phyloP scores from a whole-genome alignment of 1,139 yeast species.

The Kurtzmaniella quercitrusa region DNA sequence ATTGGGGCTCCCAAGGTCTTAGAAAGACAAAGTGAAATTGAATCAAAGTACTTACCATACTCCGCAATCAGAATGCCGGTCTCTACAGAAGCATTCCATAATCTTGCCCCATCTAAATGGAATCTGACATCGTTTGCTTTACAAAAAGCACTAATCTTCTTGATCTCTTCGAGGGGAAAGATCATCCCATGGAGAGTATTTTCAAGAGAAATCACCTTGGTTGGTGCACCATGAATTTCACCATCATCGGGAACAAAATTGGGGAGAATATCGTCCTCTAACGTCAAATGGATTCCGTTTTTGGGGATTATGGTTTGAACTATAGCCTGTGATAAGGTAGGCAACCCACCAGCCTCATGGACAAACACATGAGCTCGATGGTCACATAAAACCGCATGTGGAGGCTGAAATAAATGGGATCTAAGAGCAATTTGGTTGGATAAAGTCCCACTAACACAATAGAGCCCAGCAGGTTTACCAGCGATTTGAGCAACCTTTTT shows the following conservation, averaged over 20 bases:
- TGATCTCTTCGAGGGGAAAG: slow-evolving; percentile 40
- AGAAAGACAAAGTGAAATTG: slow-evolving; percentile 43
- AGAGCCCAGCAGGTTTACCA: slow-evolving; percentile 40
- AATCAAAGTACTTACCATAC: slow-evolving; percentile 38
- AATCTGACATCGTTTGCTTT: slow-evolving; percentile 28
- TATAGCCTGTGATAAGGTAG: slow-evolving; percentile 45
- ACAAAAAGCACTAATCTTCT: slow-evolving; percentile 34
- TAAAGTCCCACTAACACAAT: slow-evolving; percentile 44
- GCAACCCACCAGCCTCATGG: slow-evolving; percentile 45
- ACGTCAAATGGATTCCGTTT: slow-evolving; percentile 35
- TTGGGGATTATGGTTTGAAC: slow-evolving; percentile 36
- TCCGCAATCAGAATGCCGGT: slow-evolving; percentile 37
- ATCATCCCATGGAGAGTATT: slow-evolving; percentile 45
- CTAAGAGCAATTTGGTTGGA: slow-evolving; percentile 42
- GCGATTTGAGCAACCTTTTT: slow-evolving; percentile 30
- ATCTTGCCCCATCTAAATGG: slow-evolving; percentile 46
- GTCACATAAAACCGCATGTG: slow-evolving; percentile 40
- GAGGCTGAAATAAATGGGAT: slow-evolving; percentile 41
- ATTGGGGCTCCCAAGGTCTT: slow-evolving; percentile 46
- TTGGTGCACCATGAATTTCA: slow-evolving; percentile 46
- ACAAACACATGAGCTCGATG: slow-evolving; percentile 35
- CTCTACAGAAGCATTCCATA: slow-evolving; percentile 43
- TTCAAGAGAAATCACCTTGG: slow-evolving; percentile 42
- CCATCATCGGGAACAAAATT: slow-evolving; percentile 44
- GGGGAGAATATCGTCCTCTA: slow-evolving; percentile 35